phyloP scores from a whole-genome alignment of 2,329 filamentous ascomycete species.

The Fusarium sp. region DNA sequence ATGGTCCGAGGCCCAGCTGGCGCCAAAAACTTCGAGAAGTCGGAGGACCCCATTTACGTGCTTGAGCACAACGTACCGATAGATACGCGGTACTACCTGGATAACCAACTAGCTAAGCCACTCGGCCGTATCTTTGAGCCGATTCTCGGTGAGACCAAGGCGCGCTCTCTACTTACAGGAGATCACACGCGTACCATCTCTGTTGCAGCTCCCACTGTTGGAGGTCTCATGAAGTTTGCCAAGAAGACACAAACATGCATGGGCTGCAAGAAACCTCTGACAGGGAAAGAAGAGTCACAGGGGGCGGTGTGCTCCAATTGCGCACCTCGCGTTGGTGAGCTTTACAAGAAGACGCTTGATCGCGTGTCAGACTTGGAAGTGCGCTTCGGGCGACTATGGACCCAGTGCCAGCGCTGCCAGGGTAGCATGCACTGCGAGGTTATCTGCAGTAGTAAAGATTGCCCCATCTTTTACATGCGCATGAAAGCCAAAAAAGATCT shows the following conservation, averaged over 20 bases:
- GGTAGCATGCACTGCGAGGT: slow-evolving; percentile 98
- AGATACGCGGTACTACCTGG: slow-evolving; percentile 97
- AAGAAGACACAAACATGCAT: slow-evolving; percentile 99
- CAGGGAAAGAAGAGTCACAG: slow-evolving; percentile 79
- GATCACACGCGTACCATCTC: slow-evolving; percentile 96
- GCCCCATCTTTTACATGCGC: slow-evolving; percentile 99
- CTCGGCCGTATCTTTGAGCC: slow-evolving; percentile 96
- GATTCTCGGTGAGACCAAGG: slow-evolving; percentile 93
- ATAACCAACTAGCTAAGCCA: slow-evolving; percentile 97
- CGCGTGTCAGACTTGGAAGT: slow-evolving; percentile 94
- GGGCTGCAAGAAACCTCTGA: slow-evolving; percentile 97
- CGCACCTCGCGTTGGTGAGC: slow-evolving; percentile 84
- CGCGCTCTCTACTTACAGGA: slow-evolving; percentile 85
- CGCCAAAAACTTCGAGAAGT: slow-evolving; percentile 96
- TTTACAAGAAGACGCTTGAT: slow-evolving; percentile 91
- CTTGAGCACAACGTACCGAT: slow-evolving; percentile 98
- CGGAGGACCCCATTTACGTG: slow-evolving; percentile 96
- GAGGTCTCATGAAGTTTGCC: slow-evolving; percentile 97
- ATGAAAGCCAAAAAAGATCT: slow-evolving; percentile 99
- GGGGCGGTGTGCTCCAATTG: slow-evolving; percentile 93
- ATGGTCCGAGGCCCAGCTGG: slow-evolving; percentile 93
- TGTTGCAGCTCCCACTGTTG: slow-evolving; percentile 89
- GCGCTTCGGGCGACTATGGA: slow-evolving; percentile 93
- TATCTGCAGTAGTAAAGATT: slow-evolving; percentile 95
- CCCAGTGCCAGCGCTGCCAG: slow-evolving; percentile 97